Base-by-base conservation (phyloP, 192 early-diverging fungal species). In the Dispira simplex region DNA sequence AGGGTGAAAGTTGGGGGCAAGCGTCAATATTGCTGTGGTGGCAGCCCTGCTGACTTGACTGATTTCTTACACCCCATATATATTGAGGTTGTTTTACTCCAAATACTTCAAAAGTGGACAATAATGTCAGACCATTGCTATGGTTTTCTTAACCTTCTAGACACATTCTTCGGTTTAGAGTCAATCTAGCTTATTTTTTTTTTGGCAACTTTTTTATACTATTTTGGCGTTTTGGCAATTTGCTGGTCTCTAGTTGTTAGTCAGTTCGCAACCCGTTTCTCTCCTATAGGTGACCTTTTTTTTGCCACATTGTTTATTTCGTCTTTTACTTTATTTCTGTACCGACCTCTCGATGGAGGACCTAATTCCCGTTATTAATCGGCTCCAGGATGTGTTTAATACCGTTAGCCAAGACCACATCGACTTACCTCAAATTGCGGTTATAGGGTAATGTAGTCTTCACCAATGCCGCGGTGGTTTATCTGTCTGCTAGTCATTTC, bases 391-490 rank as follows among this genome's bases (percentile, higher is more conserved):
- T 58, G 85, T 90, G 49, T 85, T 88, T 71, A 82, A 81, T 62
- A 84, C 85, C 39, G 81, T 88, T 64, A 83, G 85, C 57, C 75
- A 82, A 64, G 85, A 85, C 63, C 77, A 81, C 56, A 79, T 90
- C 68, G 89, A 90, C 74, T 66, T 90, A 43, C 89, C 89, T 11
- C 84, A 90, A 74, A 91, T 91, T 45, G 86, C 87, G n/a, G 88
- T 90, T 9, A 85, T 91, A 46, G 89, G 89, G 76, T 78, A 75
- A 64, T 71, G 65, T 13, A 1, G n/a, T 14, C 45, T 46, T n/a
- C 59, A 39, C 32, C 32, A 39, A 39, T 39, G 6, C 32, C 32
- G 1, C 32, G 6, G 32, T 39, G 3, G 3, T 39, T 39, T 39
- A 6, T 39, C 32, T 39, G 32, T 39, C 32, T 39, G 32, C 1